Base-by-base conservation (phyloP, 805 yeast genomes). In the Metschnikowia peoriensis region DNA sequence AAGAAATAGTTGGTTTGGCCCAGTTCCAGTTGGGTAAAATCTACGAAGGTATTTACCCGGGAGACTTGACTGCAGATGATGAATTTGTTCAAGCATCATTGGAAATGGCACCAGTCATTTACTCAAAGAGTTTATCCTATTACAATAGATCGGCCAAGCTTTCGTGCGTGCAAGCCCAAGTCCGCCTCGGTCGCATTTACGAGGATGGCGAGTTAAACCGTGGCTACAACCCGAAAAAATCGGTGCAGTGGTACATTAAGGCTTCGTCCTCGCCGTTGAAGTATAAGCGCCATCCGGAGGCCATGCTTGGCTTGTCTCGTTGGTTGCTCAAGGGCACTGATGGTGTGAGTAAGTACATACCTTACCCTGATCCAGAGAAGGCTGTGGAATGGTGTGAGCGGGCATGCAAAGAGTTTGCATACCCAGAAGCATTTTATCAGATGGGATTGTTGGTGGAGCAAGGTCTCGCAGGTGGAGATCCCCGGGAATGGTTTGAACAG, bases 21-120 rank as follows among this genome's bases (percentile, higher is more conserved):
- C 67, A 68, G 46, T 73, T 61, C 61, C 76, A 75, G 57, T 61
- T 75, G 51, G 79, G 77, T 3, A 67, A 67, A 49, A 66, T 75
- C 39, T 72, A 73, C 56, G 79, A 75, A 61, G 79, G 79, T 1
- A 66, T 72, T 11, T 75, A 75, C 56, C 78, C 79, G 6, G 77
- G 77, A 5, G 77, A 73, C 54, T 64, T 75, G 45, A 53, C 65
- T 5, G 53, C 66, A 6, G 73, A 72, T 2, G 74, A 71, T 54
- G 71, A 64, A 32, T 75, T 75, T 52, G 63, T 74, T 41, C 56
- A 56, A 43, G 62, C 65, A 44, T 65, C 73, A 2, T 59, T 73
- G 41, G 70, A 70, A 51, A 52, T 66, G 38, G 73, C 73, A 0
- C 79, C 79, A 0, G 76, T 75, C n/a, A 71, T 69, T 54, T 73